phyloP scores from a whole-genome alignment of 164 flowering plant species.

The Vitis riparia region DNA sequence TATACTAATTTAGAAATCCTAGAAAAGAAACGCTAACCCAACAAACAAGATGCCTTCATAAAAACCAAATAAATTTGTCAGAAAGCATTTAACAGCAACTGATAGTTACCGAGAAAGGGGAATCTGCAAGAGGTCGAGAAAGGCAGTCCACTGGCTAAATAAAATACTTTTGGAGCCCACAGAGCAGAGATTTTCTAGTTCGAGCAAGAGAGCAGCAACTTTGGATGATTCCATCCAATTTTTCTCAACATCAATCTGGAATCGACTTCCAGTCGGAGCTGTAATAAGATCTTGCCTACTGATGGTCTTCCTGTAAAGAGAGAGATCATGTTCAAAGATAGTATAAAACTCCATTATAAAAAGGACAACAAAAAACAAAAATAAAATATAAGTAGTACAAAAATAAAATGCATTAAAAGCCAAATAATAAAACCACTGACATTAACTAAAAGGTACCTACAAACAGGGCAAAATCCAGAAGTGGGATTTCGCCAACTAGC shows the following conservation, averaged over 20 bases:
- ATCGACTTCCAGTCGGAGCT: conserved; percentile 86
- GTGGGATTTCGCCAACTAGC: conserved; percentile 81
- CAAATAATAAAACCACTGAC: not conserved
- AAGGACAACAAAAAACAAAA: conserved; percentile 2
- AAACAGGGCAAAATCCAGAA: conserved; percentile 95
- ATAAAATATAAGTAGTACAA: not conserved
- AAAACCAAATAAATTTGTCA: not conserved
- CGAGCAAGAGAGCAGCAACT: conserved; percentile 59
- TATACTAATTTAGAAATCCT: not conserved
- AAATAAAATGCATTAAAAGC: not conserved
- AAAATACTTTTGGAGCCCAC: conserved; percentile 89
- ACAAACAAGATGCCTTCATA: not conserved
- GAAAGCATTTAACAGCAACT: conserved; percentile 2
- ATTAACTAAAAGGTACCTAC: conserved; percentile 59
- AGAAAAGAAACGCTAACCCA: not conserved
- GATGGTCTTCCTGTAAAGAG: conserved; percentile 61
- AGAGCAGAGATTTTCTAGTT: conserved; percentile 62
- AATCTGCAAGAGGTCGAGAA: conserved; percentile 88
- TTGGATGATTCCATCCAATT: conserved; percentile 98
- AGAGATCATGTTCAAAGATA: not conserved
- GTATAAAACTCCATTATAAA: conserved; percentile 2
- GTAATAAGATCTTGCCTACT: conserved; percentile 86
- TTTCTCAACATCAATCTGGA: conserved; percentile 84
- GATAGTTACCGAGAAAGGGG: conserved; percentile 77
- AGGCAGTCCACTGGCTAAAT: conserved; percentile 99